These are phyloP conservation scores for Wickerhamiella sergipiensis DNA, from an alignment of 805 yeast genomes.

Conservation along the genomic window DNA sequence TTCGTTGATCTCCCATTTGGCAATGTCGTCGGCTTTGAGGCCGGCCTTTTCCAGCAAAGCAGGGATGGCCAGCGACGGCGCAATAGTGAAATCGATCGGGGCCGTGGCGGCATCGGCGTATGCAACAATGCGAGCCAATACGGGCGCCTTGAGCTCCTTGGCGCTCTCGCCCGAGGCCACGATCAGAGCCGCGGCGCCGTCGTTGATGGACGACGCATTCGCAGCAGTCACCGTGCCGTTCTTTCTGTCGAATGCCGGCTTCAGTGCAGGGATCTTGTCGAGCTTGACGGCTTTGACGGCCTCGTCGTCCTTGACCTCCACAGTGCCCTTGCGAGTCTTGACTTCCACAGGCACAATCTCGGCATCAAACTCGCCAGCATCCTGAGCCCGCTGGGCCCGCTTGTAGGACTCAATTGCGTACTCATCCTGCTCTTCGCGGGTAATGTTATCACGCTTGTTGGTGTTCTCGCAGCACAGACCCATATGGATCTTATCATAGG, in stretches of 20 bases:
- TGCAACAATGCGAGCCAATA: constrained; percentile 64
- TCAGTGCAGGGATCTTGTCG: constrained; percentile 54
- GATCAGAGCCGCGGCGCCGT: constrained; percentile 89
- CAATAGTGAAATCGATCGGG: constrained; percentile 87
- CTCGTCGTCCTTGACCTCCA: constrained; percentile 57
- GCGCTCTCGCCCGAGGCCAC: constrained; percentile 69
- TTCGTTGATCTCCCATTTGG: constrained; percentile 83
- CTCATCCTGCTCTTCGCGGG: constrained; percentile 77
- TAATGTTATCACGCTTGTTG: constrained; percentile 57
- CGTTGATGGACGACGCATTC: constrained; percentile 85
- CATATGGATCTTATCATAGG: constrained; percentile 75
- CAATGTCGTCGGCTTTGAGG: constrained; percentile 47
- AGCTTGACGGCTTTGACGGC: constrained; percentile 61
- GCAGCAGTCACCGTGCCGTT: constrained; percentile 96
- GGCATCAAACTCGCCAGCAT: constrained; percentile 53
- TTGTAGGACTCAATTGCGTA: constrained; percentile 71
- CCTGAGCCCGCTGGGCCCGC: constrained; percentile 62
- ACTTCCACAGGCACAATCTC: constrained; percentile 79
- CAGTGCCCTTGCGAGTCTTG: constrained; percentile 56
- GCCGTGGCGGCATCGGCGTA: constrained; percentile 95
- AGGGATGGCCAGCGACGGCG: constrained; percentile 88
- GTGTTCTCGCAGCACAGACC: constrained; percentile 94
- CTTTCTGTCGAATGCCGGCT: constrained; percentile 72
- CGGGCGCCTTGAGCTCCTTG: constrained; percentile 56
- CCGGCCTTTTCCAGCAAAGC: constrained; percentile 78